Evolutionary conservation across 805 yeast species (phyloP).

Genomic region (Ogataea trehalophila): DNA sequence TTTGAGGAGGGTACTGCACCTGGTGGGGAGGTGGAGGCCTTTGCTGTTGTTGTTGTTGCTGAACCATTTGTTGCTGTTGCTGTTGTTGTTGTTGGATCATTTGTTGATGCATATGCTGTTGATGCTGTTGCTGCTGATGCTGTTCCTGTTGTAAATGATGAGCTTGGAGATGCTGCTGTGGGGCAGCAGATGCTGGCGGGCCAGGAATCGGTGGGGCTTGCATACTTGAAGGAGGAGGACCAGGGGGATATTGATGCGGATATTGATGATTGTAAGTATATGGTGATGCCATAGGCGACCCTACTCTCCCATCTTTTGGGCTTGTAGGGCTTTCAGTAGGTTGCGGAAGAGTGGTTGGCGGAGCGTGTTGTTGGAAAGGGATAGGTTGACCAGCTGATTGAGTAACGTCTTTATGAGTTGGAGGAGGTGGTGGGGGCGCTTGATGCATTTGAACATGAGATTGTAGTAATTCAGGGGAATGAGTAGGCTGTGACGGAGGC

Average conservation of each 20-base stretch:
- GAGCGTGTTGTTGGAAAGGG: background rate
- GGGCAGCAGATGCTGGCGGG: too few species aligned
- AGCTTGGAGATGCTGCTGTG: too few species aligned
- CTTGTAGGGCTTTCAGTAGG: background rate
- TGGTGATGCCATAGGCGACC: slow-evolving; percentile 6
- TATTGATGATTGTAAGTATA: slow-evolving; percentile 3
- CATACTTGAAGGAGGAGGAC: background rate
- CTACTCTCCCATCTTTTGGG: slow-evolving; percentile 1
- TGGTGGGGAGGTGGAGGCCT: slow-evolving; percentile 1
- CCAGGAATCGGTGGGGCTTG: background rate
- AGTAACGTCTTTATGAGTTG: background rate
- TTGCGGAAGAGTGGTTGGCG: background rate
- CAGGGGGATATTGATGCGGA: slow-evolving; percentile 1
- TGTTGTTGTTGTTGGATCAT: background rate
- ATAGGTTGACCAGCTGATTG: background rate
- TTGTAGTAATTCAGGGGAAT: too few species aligned
- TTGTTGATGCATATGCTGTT: background rate
- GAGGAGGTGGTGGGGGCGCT: background rate
- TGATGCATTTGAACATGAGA: background rate
- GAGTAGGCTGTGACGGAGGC: background rate
- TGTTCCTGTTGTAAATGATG: background rate
- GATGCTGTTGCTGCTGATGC: background rate
- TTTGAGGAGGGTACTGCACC: background rate
- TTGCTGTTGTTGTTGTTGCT: slow-evolving; percentile 5
- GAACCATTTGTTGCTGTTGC: slow-evolving; percentile 1